Conservation (phyloP, 1,284 basidiomycete species). For the Peniophora sp. region DNA sequence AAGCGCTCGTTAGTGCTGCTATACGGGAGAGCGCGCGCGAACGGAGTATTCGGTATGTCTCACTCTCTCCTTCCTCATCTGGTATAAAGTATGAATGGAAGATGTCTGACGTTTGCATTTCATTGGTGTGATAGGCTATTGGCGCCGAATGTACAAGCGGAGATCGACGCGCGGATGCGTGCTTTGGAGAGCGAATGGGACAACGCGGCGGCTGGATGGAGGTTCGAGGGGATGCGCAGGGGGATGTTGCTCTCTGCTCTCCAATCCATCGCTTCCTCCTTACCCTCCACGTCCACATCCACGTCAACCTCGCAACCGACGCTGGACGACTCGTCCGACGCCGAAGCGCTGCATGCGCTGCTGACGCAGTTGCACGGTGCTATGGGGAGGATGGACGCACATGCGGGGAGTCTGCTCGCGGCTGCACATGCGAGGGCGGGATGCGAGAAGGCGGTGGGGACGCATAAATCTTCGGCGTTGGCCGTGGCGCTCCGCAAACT, state of each 20-base stretch:
- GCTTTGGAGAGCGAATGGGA: slow-evolving; percentile 7
- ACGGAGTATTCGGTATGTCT: slow-evolving; percentile 48
- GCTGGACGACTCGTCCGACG: slow-evolving; percentile 8
- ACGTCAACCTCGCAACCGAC: no score
- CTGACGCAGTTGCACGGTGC: slow-evolving; percentile 53
- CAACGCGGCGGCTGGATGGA: slow-evolving; percentile 48
- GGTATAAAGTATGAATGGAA: no score
- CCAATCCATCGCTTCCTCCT: slow-evolving; percentile 20
- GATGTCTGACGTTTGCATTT: no score
- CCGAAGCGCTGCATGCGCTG: slow-evolving; percentile 26
- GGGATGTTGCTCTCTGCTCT: slow-evolving; percentile 65
- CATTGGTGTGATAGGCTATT: slow-evolving; percentile 4
- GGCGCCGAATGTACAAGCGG: slow-evolving; percentile 11
- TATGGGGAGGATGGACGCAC: slow-evolving; percentile 48
- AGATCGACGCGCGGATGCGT: slow-evolving; percentile 12
- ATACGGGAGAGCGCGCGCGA: slow-evolving; percentile 65
- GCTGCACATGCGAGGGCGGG: slow-evolving; percentile 57
- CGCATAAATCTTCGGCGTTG: slow-evolving; percentile 65
- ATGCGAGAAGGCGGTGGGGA: slow-evolving; percentile 48
- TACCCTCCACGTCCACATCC: not conserved
- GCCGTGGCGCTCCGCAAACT: slow-evolving; percentile 71
- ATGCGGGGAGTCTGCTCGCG: slow-evolving; percentile 47
- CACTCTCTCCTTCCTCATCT: slow-evolving; percentile 35
- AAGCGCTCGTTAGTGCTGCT: slow-evolving; percentile 63
- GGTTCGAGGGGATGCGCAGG: slow-evolving; percentile 60